Conservation (phyloP, 2,329 filamentous ascomycete genomes). For the Xylaria sp. region DNA sequence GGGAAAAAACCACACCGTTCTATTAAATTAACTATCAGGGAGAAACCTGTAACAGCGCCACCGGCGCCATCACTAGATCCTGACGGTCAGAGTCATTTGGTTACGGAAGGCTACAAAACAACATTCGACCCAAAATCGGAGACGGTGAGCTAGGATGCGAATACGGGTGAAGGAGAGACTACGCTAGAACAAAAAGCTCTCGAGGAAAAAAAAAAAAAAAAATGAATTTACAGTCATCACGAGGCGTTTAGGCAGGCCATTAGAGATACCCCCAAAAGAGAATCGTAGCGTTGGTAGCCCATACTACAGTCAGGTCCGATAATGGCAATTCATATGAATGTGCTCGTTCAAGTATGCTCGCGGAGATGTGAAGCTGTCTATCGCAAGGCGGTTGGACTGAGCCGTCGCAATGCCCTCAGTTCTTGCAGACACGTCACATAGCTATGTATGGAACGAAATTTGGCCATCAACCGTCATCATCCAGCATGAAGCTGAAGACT, state of each 20-base stretch:
- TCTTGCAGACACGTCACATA: conserved; percentile 37
- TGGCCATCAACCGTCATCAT: conserved; percentile 95
- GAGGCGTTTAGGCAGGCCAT: conserved; percentile 28
- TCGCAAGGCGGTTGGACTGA: not conserved
- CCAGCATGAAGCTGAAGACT: conserved; percentile 69
- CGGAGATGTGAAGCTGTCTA: conserved; percentile 1
- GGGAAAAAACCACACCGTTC: conserved; percentile 52
- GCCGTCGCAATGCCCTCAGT: conserved; percentile 8
- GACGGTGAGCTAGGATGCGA: conserved; percentile 39
- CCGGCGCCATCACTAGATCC: conserved; percentile 54
- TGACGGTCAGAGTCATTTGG: conserved; percentile 56
- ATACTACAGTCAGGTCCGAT: not conserved
- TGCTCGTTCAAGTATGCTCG: not conserved
- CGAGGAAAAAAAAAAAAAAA: not conserved
- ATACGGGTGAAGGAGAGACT: conserved; percentile 4
- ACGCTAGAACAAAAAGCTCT: conserved; percentile 8
- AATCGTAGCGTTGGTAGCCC: not conserved
- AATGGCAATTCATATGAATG: not conserved
- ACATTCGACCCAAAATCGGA: conserved; percentile 50
- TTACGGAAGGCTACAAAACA: conserved; percentile 64
- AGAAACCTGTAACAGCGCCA: conserved; percentile 59
- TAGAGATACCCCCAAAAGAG: conserved; percentile 39
- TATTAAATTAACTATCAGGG: conserved; percentile 62
- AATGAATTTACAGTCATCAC: conserved; percentile 33
- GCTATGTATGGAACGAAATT: conserved; percentile 46